Base-by-base conservation (phyloP, 768 basidiomycete species). In the Collybia nuda region DNA sequence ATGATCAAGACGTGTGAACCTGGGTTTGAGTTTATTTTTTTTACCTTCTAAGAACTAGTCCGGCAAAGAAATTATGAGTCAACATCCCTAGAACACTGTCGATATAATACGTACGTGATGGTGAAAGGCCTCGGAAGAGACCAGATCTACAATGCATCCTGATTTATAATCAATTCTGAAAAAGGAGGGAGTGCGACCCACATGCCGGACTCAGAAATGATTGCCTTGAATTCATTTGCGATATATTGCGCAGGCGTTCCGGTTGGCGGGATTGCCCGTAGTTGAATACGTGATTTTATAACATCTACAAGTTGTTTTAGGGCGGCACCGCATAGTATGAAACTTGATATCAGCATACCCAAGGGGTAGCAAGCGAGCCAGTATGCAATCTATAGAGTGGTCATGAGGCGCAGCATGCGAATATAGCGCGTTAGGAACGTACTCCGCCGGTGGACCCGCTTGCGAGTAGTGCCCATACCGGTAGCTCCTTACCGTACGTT, bases 331-430 rank as follows among this genome's bases (percentile, higher is more conserved):
- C 32, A 32, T 32, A 32, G 7, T n/a, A 1, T 29, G 22, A 38
- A 17, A 8, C 4, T 32, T n/a, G 37, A 35, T 44, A 47, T 18
- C 4, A 12, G 36, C 64, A 6, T 44, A 88, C 88, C 89, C 5
- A 96, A 73, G 0, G 93, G 96, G 66, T 96, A 98, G 62, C 88
- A 94, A 1, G 91, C 81, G 1, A 97, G 75, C 97, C 97, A 99
- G 62, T 99, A 98, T 0, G 85, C 85, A 35, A 96, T 81, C 76
- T 93, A 42, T 21, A 19, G 4, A 6, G 17, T 28, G 14, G n/a
- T 28, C 49, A 41, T 41, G 18, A 52, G 29, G 48, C 11, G 24
- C 38, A 23, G 17, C 1, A 36, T 6, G 6, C 29, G 26, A 41
- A 48, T 28, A 22, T n/a, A 39, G n/a, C 39, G n/a, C 29, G 39